Percentiles rank a stretch among this genome's conserved stretches.
phyloP scores from a whole-genome alignment of 129 eudicot genomes.

The Mikania micrantha region DNA sequence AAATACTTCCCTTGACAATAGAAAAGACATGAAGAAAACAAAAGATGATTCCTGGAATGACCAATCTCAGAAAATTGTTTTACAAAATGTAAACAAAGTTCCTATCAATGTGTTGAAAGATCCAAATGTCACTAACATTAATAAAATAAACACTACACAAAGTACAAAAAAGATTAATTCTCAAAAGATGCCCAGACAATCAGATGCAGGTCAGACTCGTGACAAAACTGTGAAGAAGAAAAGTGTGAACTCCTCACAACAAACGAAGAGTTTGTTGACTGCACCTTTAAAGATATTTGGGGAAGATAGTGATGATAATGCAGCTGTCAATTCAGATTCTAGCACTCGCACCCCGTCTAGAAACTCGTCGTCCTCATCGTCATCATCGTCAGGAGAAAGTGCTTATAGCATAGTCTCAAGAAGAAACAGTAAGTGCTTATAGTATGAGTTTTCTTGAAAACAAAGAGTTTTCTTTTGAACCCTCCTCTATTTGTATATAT shows the following conservation, averaged over 20 bases:
- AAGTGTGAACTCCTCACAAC: constrained; percentile 9
- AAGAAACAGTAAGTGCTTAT: constrained; percentile 41
- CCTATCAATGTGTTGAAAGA: constrained; percentile 20
- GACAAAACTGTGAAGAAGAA: constrained; percentile 9
- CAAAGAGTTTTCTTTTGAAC: no score
- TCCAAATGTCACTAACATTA: not conserved
- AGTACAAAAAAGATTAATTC: not conserved
- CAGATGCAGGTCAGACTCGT: constrained; percentile 5
- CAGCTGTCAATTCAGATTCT: constrained; percentile 28
- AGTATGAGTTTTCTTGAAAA: no score
- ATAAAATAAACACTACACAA: constrained; percentile 20
- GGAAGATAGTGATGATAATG: constrained; percentile 45
- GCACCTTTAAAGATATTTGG: constrained; percentile 46
- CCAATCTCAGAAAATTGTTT: constrained; percentile 21
- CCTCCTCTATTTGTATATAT: no score
- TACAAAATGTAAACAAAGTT: constrained; percentile 18
- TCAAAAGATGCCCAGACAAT: constrained; percentile 16
- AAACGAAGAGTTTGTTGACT: constrained; percentile 18
- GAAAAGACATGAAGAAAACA: constrained; percentile 21
- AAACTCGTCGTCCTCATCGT: constrained; percentile 17
- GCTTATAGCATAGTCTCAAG: constrained; percentile 32
- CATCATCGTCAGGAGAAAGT: constrained; percentile 51
- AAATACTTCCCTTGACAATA: constrained; percentile 8
- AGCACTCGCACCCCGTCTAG: constrained; percentile 52
- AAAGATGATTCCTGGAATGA: constrained; percentile 6